Evolutionary conservation across 2,329 filamentous ascomycete species (phyloP), one percentile per base, ranked within the genome.

Genomic region (Plectosphaerella plurivora): DNA sequence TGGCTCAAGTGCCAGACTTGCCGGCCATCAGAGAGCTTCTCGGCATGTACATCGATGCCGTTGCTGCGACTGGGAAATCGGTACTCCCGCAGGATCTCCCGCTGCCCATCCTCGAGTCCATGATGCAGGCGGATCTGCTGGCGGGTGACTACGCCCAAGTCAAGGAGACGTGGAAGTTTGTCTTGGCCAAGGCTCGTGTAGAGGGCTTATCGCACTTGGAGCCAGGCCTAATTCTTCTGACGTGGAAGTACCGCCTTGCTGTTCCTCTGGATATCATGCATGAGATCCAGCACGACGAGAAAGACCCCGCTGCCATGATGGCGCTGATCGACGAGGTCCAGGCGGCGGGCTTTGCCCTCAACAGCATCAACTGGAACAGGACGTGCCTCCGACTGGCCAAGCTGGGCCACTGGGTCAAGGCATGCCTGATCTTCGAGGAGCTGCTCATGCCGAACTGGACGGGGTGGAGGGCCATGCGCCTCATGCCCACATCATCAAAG

Each of bases 311-410:
- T 11, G 76, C 73, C 18, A 71, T 89, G 12, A 63, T 74, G 5
- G 54, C 70, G 8, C 68, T 81, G 15, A 66, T 91, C 25, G 67
- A 75, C 20, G 68, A 78, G n/a, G 73, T 92, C 11, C 73, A 82
- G 9, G 64, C 66, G 2, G 76, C 79, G 41, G 93, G 92, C 11
- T 97, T 93, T 72, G 72, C 74, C 25, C 69, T 97, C 53, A 86
- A 90, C 62, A 86, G 82, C 64, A 79, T 79, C 60, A 91, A 89
- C 59, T 96, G 91, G 91, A 94, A 96, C 65, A 76, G 81, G 49
- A 85, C 89, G 57, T 78, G 96, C 51, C 82, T 87, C 60, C 69
- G 78, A 49, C 81, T 97, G 25, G 82, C 84, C 22, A 72, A 76
- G 14, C 75, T 83, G 51, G 77, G 79, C 45, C 75, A 79, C 45